Evolutionary conservation across 1,284 basidiomycete species (phyloP), one percentile per base, ranked within the genome.

Genomic region (Ganoderma boninense): DNA sequence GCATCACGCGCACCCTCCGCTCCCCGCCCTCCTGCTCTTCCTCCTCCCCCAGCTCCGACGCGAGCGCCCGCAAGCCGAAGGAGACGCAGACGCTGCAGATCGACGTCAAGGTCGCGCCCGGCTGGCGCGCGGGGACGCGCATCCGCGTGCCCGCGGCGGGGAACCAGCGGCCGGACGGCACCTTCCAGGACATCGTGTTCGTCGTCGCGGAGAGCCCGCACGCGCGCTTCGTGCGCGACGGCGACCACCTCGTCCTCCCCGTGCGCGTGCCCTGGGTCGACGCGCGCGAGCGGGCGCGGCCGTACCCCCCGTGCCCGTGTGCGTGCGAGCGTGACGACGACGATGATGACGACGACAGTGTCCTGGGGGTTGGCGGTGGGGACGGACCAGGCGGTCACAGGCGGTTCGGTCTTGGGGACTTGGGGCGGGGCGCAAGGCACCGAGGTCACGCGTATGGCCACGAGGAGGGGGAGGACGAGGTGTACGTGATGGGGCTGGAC

Each of bases 181-280:
- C 88, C 40, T 86, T 89, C 69, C 93, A 95, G 80, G 92, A 92
- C 77, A 87, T 97, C 67, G 88, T 91, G 7, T 96, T 97, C 78
- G 85, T 96, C 61, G 86, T 97, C 61, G 90, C 93, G 76, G 92
- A 96, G 79, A 87, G 89, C 72, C 86, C 88, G 26, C 92, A 97
- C 78, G 82, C 89, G 32, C 84, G 86, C 23, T 96, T 95, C 81
- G 83, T 83, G 56, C 87, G 95, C 67, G 84, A 90, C 23, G 90
- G 89, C 65, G 89, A 95, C 77, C 94, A 97, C 78, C 84, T 97
- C 35, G 81, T 92, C 70, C 74, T 91, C 76, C 87, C 89, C 56
- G 84, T 94, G 70, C 87, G 89, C 71, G 81, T 97, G 18, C 90
- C 93, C 0, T 91, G 95, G 81, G 85, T 87, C 57, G 92, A 95